Evolutionary conservation across 129 eudicot species (phyloP).

Genomic region (Arctium lappa): DNA sequence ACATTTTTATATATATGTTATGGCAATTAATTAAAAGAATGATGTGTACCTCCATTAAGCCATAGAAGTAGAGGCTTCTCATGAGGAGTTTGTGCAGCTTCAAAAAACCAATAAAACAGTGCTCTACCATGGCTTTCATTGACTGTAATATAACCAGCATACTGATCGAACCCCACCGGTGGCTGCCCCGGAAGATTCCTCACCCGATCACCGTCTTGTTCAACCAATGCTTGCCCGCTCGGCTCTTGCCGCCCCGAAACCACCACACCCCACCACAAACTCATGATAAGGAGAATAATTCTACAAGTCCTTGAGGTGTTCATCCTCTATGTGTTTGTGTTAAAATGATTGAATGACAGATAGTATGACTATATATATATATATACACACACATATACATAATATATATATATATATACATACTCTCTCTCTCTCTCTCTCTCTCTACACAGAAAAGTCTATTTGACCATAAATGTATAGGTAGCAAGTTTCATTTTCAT

Average conservation of each 20-base stretch:
- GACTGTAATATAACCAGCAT: slow-evolving; percentile 85
- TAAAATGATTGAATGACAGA: slow-evolving; percentile 17
- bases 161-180: slow-evolving; percentile 61
- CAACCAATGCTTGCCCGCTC: slow-evolving; percentile 11
- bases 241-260: slow-evolving; percentile 25
- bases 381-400: background rate
- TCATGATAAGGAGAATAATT: slow-evolving; percentile 4
- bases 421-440: background rate
- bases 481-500: slow-evolving; percentile 36
- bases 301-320: slow-evolving; percentile 3
- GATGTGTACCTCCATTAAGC: slow-evolving; percentile 88
- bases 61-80: slow-evolving; percentile 78
- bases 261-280: slow-evolving; percentile 18
- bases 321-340: slow-evolving; percentile 28
- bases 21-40: background rate
- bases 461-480: slow-evolving; percentile 31
- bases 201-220: slow-evolving; percentile 69
- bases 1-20: background rate
- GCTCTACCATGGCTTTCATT: slow-evolving; percentile 90
- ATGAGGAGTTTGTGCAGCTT: slow-evolving; percentile 49
- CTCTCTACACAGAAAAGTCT: background rate
- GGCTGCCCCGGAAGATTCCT: slow-evolving; percentile 74
- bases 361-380: background rate
- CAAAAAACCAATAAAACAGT: slow-evolving; percentile 95
- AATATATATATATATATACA: background rate